A percentile compares a stretch with the other conserved stretches of the same genome.
These are phyloP conservation scores for Aspergillus sp. DNA, from an alignment of 2,329 filamentous ascomycete genomes.

Conservation along the genomic window DNA sequence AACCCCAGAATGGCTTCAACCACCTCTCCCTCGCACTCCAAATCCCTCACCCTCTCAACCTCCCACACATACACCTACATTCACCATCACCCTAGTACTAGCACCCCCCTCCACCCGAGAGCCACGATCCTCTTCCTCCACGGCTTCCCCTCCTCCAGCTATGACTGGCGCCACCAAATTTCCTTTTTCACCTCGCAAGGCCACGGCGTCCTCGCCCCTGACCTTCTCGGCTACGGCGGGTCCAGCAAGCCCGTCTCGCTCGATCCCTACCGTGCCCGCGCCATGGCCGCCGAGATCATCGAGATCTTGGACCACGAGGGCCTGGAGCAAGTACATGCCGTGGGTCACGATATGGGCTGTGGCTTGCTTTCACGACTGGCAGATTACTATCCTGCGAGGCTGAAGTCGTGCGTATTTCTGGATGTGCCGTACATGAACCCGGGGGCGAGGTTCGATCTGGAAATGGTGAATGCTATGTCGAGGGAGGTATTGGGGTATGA, in stretches of 20 bases:
- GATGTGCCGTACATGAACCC: constrained; percentile 22
- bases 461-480: constrained; percentile 19
- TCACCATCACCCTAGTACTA: constrained; percentile 14
- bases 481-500: constrained; percentile 21
- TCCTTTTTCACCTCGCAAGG: constrained; percentile 33
- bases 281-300: constrained; percentile 34
- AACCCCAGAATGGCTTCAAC: constrained; percentile 14
- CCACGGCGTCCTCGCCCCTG: constrained; percentile 46
- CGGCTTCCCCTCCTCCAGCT: constrained; percentile 49
- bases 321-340: constrained; percentile 19
- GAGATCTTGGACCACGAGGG: constrained; percentile 33
- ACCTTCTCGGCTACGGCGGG: constrained; percentile 43
- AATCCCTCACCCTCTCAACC: constrained; percentile 15
- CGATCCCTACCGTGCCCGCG: constrained; percentile 29
- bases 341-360: constrained; percentile 28
- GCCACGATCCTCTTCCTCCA: constrained; percentile 50
- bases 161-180: constrained; percentile 47
- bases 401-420: constrained; percentile 21
- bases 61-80: constrained; percentile 30
- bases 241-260: constrained; percentile 30
- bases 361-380: constrained; percentile 26
- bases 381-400: constrained; percentile 20
- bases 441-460: constrained; percentile 20
- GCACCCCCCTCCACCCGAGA: constrained; percentile 5
- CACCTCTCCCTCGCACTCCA: constrained; percentile 19